Evolutionary conservation across 371 early-diverging fungal species (phyloP).

Genomic region (Rhizomucor miehei): DNA sequence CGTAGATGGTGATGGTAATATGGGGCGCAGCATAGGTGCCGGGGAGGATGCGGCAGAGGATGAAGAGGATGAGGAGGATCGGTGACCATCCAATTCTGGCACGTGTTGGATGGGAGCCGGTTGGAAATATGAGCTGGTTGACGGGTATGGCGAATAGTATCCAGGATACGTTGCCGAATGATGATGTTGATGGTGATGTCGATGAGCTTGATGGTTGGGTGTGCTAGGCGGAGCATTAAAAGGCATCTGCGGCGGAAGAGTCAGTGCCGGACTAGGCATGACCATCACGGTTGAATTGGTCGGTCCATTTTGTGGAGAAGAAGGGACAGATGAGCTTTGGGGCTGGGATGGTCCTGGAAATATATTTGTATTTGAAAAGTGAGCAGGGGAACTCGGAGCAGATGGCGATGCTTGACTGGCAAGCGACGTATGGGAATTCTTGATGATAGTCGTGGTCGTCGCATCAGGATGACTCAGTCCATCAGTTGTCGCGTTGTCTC

Average conservation of each 20-base stretch:
- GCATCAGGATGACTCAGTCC: slow-evolving; percentile 1
- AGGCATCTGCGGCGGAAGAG: not conserved
- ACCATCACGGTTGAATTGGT: not conserved
- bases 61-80: too few species aligned
- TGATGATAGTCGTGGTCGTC: not conserved
- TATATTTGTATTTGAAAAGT: not conserved
- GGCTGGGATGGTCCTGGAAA: not conserved
- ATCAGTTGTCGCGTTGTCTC: too few species aligned
- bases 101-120: too few species aligned
- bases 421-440: not conserved
- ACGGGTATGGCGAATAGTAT: not conserved
- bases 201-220: not conserved
- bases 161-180: not conserved
- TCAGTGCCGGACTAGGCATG: not conserved
- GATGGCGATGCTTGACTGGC: slow-evolving; percentile 4
- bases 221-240: not conserved
- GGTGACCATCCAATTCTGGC: too few species aligned
- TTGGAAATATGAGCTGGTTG: too few species aligned
- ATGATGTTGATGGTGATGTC: not conserved
- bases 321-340: not conserved
- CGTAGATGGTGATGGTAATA: too few species aligned
- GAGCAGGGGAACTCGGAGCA: slow-evolving; percentile 3
- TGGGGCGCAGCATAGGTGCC: too few species aligned
- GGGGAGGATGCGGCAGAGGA: too few species aligned
- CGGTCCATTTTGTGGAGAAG: not conserved